Evolutionary conservation across 2,329 filamentous ascomycete genomes (phyloP), one percentile per base, ranked within the genome.

Genomic region (Alternaria sp.): DNA sequence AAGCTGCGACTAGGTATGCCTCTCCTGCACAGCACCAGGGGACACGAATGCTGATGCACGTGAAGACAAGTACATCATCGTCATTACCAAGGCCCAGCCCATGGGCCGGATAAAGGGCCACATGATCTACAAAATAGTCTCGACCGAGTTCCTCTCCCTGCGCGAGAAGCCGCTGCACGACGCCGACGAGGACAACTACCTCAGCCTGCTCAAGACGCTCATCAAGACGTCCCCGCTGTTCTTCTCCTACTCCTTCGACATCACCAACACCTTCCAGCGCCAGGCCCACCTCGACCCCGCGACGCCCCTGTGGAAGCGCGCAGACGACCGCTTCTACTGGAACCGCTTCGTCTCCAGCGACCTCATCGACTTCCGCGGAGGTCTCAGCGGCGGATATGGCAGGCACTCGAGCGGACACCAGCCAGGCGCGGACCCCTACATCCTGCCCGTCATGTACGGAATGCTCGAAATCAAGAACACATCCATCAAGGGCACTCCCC

Each of bases 301-400:
- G 15, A 84, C 86, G 59, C 94, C 96, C 12, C 82, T 98, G 61
- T 99, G 96, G 96, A 90, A 91, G 84, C 87, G 93, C 71, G 91
- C 95, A 67, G 96, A 99, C 80, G 94, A 98, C 78, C 93, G 96
- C 68, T 99, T 99, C 85, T 99, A 97, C 85, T 99, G 95, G 93
- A 99, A 99, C 82, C 90, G 91, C 67, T 96, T 97, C 80, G 87
- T 98, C 52, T 93, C 95, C 79, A 91, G 92, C 8, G 93, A 97
- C 75, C 82, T 99, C 62, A 97, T 98, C 74, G 89, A 97, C 78
- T 97, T 97, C 78, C 90, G 95, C 65, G 88, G 85, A 30, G 87
- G 88, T 3, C 78, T 81, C 25, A 80, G 81, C 53, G 81, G 81
- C 62, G 82, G 83, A 36, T 82, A 82, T 63, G 83, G 82, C 25